Evolutionary conservation across 2,329 filamentous ascomycete genomes (phyloP), one percentile per base, ranked within the genome.

Genomic region (Diaporthe sp.): DNA sequence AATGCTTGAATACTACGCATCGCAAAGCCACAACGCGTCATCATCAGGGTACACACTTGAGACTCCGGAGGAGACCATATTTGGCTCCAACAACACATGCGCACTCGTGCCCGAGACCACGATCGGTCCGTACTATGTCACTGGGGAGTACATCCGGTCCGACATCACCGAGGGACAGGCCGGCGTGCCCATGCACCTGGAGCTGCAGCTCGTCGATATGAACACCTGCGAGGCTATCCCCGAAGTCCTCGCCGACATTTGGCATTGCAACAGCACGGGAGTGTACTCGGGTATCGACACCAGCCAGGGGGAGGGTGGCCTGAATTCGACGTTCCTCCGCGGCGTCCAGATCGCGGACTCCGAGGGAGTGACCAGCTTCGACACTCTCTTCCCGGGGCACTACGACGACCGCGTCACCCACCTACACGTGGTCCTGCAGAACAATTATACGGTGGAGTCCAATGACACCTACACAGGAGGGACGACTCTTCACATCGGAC

Each of bases 291-390:
- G 82, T 39, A 81, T 84, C 62, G 72, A 74, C 34, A 79, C 74
- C 65, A 78, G 78, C 19, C 74, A 75, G 3, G 78, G 80, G 76
- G 72, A 84, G 80, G 79, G 79, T 72, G 84, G 84, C 1, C 77
- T 85, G 68, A 82, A 83, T n/a, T 83, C 83, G 2, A 88, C 86
- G 19, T 89, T 84, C 80, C 83, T 89, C 7, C 86, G 88, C 4
- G 88, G 88, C 44, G 84, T 89, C 58, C 85, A 88, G 79, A 80
- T 82, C 17, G 86, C 86, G 1, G 84, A 89, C 76, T 76, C 79
- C 2, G 85, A 88, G 58, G 88, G 88, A 53, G 85, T 89, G 17
- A 86, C 86, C 22, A 82, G 81, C 67, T 89, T 90, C 79, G 84
- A 87, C 49, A 89, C 86, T 13, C 82, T 85, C 28, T 85, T 88